These are phyloP conservation scores for Orbilia javanica DNA, from an alignment of 2,329 filamentous ascomycete species.

Conservation along the genomic window DNA sequence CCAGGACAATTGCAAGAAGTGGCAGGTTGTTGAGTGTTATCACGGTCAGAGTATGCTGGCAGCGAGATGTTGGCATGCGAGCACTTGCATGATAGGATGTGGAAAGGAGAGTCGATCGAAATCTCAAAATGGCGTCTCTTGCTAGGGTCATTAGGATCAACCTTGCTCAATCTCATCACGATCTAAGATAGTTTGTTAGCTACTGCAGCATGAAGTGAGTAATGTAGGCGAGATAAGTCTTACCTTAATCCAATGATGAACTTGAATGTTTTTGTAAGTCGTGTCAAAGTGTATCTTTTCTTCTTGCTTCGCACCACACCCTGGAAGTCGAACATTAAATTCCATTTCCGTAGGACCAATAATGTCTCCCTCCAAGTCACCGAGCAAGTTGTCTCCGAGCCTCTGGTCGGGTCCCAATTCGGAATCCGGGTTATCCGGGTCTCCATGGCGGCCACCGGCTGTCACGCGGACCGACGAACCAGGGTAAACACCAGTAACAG, in stretches of 20 bases:
- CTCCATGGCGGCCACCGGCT: slow-evolving; percentile 78
- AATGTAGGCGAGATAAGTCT: slow-evolving; percentile 60
- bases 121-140: slow-evolving; percentile 94
- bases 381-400: slow-evolving; percentile 76
- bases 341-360: slow-evolving; percentile 94
- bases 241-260: slow-evolving; percentile 97
- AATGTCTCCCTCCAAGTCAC: slow-evolving; percentile 82
- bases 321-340: slow-evolving; percentile 91
- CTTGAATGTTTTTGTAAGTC: slow-evolving; percentile 92
- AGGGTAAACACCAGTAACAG: slow-evolving; percentile 78
- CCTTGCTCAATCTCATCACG: slow-evolving; percentile 89
- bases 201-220: slow-evolving; percentile 12
- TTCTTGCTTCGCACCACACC: slow-evolving; percentile 86
- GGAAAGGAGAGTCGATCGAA: slow-evolving; percentile 94
- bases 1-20: slow-evolving; percentile 64
- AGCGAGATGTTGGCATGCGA: slow-evolving; percentile 89
- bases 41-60: slow-evolving; percentile 79
- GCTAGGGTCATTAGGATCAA: slow-evolving; percentile 80
- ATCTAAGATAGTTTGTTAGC: slow-evolving; percentile 71
- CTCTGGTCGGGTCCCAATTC: slow-evolving; percentile 42
- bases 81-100: slow-evolving; percentile 91
- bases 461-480: slow-evolving; percentile 81
- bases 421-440: slow-evolving; percentile 62
- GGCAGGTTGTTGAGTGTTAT: slow-evolving; percentile 66
- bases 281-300: slow-evolving; percentile 88